Conservation (phyloP, 495 filamentous ascomycete species). For the Tuber borchii region DNA sequence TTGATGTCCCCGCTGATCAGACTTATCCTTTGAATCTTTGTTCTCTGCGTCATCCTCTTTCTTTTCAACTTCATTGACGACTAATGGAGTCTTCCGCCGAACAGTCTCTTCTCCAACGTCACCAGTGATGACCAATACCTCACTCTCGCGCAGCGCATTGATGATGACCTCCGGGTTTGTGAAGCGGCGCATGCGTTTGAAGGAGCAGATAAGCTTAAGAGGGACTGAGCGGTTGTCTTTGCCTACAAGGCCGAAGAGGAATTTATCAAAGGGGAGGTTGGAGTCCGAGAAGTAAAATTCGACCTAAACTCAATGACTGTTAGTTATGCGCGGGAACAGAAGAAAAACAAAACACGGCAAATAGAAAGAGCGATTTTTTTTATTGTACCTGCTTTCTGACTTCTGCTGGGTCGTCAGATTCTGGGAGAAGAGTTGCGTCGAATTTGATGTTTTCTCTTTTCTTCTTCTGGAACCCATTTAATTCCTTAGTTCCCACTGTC, state of each 20-base stretch:
- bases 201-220: conserved; percentile 66
- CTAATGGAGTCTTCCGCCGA: conserved; percentile 65
- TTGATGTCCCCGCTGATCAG: neutral
- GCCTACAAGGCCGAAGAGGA: conserved; percentile 70
- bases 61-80: conserved; percentile 32
- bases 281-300: conserved; percentile 97
- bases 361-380: neutral
- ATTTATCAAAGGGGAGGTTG: conserved; percentile 82
- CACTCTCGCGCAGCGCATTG: conserved; percentile 68
- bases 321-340: neutral
- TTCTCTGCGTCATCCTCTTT: conserved; percentile 41
- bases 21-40: conserved; percentile 33
- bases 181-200: conserved; percentile 93
- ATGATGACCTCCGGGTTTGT: conserved; percentile 74
- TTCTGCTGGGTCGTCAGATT: conserved; percentile 63
- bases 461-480: neutral
- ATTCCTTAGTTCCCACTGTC: conserved; percentile 15
- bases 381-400: conserved; percentile 68
- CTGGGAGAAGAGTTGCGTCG: conserved; percentile 56
- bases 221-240: conserved; percentile 69
- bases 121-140: conserved; percentile 60
- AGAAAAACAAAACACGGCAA: neutral
- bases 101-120: conserved; percentile 56
- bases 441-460: conserved; percentile 49
- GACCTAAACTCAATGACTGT: conserved; percentile 52